phyloP scores from a whole-genome alignment of 2,329 filamentous ascomycete genomes.

The Orbilia javanica region DNA sequence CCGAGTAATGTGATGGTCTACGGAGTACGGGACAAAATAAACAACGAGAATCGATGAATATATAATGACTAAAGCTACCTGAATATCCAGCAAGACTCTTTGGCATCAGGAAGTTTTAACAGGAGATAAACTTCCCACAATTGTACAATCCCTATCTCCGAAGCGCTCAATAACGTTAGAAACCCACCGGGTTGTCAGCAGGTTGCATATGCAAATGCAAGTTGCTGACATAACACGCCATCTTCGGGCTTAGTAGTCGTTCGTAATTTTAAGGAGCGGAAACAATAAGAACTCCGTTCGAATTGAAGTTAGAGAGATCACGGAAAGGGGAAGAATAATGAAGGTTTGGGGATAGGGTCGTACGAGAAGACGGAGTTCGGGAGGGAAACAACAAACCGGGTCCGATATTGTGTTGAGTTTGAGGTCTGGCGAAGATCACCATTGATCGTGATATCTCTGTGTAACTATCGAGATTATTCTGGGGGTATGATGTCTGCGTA shows the following conservation, averaged over 20 bases:
- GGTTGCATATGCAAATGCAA: constrained; percentile 29
- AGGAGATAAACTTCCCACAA: background rate
- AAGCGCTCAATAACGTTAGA: background rate
- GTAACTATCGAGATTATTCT: background rate
- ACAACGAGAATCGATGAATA: background rate
- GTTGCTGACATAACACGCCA: constrained; percentile 21
- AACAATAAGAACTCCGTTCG: background rate
- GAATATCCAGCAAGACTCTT: background rate
- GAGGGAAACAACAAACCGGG: background rate
- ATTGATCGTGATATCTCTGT: background rate
- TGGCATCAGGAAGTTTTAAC: background rate
- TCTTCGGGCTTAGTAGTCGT: background rate
- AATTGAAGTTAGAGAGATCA: background rate
- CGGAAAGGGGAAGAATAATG: background rate
- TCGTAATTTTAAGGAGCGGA: background rate
- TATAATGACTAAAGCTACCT: constrained; percentile 13
- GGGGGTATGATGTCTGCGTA: too few species aligned
- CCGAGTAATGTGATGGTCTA: too few species aligned
- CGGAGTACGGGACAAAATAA: background rate
- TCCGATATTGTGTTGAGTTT: constrained; percentile 11
- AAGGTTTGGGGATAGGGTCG: background rate
- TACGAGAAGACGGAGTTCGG: constrained; percentile 21
- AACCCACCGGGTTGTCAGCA: background rate
- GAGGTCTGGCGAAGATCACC: background rate
- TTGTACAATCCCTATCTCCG: background rate